A percentile compares a stretch with the other conserved stretches of the same genome.
These are phyloP conservation scores for Dendrobium nobile DNA, from an alignment of 106 monocot genomes.

Conservation along the genomic window DNA sequence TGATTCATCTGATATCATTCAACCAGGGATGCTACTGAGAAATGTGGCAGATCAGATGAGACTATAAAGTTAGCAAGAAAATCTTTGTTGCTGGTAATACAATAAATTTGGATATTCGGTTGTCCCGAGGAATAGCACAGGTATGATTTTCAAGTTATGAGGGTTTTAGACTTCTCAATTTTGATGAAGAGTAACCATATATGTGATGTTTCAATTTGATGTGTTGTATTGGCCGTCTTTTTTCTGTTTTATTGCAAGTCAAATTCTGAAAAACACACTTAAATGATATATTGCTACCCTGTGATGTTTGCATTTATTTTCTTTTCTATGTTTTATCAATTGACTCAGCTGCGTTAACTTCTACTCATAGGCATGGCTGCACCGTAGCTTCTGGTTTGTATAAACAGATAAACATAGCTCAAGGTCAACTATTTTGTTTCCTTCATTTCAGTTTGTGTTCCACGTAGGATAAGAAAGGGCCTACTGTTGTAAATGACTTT, in stretches of 20 bases:
- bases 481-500: not conserved
- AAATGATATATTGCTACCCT: too few relatives aligned
- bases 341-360: not conserved
- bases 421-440: not conserved
- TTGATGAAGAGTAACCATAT: not conserved
- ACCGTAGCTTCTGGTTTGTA: not conserved
- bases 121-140: constrained; percentile 81
- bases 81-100: constrained; percentile 32
- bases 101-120: constrained; percentile 81
- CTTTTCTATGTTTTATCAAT: not conserved
- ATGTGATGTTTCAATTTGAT: not conserved
- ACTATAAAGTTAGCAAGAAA: constrained; percentile 27
- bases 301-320: not conserved
- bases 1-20: constrained; percentile 26
- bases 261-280: too few relatives aligned
- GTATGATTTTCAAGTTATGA: constrained; percentile 18
- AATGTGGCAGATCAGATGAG: constrained; percentile 17
- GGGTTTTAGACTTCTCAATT: not conserved
- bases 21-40: constrained; percentile 21
- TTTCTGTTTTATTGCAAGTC: too few relatives aligned
- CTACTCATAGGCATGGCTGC: not conserved
- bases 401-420: not conserved
- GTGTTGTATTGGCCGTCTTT: not conserved
- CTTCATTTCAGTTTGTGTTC: not conserved
- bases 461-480: not conserved